phyloP scores from a whole-genome alignment of 768 basidiomycete species.

The Rhizopogon salebrosus region DNA sequence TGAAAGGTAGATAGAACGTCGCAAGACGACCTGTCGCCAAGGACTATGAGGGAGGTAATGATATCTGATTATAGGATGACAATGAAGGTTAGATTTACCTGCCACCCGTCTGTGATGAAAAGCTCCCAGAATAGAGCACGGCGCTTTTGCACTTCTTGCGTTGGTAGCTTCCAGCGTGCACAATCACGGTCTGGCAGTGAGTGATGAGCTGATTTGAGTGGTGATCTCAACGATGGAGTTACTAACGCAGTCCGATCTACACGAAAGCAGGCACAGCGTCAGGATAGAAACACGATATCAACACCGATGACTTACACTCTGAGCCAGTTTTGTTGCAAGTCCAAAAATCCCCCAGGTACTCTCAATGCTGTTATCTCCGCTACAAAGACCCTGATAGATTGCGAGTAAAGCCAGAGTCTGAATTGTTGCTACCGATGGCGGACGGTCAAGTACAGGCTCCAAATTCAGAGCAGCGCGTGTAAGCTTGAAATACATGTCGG shows the following conservation, averaged over 20 bases:
- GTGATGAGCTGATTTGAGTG: slow-evolving; percentile 10
- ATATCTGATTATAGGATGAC: background rate
- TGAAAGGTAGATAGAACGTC: slow-evolving; percentile 63
- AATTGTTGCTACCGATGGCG: slow-evolving; percentile 66
- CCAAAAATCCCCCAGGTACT: slow-evolving; percentile 65
- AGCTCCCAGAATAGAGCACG: slow-evolving; percentile 70
- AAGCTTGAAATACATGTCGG: slow-evolving; percentile 52
- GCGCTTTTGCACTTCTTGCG: slow-evolving; percentile 64
- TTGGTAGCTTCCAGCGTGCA: slow-evolving; percentile 60
- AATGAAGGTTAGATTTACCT: slow-evolving; percentile 36
- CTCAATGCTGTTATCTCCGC: slow-evolving; percentile 67
- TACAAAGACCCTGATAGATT: slow-evolving; percentile 65
- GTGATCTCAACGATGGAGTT: slow-evolving; percentile 2
- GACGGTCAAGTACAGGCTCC: slow-evolving; percentile 64
- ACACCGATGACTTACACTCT: slow-evolving; percentile 47
- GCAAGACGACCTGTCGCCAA: slow-evolving; percentile 64
- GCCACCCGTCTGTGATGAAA: slow-evolving; percentile 72
- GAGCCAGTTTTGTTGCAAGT: slow-evolving; percentile 58
- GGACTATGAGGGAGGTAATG: background rate
- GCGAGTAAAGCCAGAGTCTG: slow-evolving; percentile 64
- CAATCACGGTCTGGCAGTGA: slow-evolving; percentile 58
- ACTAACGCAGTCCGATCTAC: slow-evolving; percentile 67
- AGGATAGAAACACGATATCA: background rate
- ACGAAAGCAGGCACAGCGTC: background rate
- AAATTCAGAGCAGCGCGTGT: slow-evolving; percentile 61